These are phyloP conservation scores for Prunus dulcis DNA, from an alignment of 306 rosid genomes.

Conservation along the genomic window DNA sequence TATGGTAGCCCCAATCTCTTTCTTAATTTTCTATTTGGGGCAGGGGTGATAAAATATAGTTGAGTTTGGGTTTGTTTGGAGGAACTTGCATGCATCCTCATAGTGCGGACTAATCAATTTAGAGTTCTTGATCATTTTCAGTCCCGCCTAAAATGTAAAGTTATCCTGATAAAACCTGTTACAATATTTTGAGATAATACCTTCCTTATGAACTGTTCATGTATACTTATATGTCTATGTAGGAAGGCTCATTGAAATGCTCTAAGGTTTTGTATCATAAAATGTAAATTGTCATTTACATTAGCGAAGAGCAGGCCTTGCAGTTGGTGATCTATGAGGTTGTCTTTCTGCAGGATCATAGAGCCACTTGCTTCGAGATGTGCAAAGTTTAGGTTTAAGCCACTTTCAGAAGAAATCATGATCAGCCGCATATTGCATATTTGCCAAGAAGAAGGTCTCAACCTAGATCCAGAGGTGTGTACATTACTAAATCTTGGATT, in stretches of 20 bases:
- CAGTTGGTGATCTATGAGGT: constrained; percentile 9
- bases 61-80: background rate
- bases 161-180: background rate
- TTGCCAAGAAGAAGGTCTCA: constrained; percentile 76
- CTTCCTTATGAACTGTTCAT: background rate
- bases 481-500: background rate
- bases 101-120: background rate
- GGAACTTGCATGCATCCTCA: background rate
- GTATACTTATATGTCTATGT: background rate
- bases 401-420: constrained; percentile 86
- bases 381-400: constrained; percentile 98
- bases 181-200: background rate
- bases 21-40: background rate
- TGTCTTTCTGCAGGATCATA: constrained; percentile 62
- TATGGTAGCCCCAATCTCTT: background rate
- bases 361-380: constrained; percentile 98
- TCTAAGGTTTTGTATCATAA: background rate
- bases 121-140: background rate
- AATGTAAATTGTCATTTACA: background rate
- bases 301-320: constrained; percentile 10
- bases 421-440: constrained; percentile 64
- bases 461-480: constrained; percentile 77
- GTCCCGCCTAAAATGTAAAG: background rate
- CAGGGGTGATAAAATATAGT: background rate
- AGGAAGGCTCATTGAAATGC: background rate